phyloP scores from a whole-genome alignment of 371 early-diverging fungal genomes.

The Batkoa obscura region DNA sequence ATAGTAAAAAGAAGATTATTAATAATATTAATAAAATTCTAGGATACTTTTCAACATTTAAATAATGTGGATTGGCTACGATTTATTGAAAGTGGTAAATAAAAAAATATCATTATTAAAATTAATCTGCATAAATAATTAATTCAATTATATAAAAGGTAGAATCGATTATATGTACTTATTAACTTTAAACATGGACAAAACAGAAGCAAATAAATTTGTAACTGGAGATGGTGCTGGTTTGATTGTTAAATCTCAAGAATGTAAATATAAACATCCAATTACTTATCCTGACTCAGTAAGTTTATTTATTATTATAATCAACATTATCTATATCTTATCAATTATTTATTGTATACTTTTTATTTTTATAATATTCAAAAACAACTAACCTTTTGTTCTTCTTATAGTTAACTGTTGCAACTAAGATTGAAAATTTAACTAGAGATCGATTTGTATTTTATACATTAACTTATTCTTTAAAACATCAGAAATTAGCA shows the following conservation, averaged over 20 bases:
- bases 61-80: slow-evolving; percentile 7
- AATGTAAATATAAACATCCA: background rate
- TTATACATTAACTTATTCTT: slow-evolving; percentile 2
- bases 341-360: too few relatives aligned
- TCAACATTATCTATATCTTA: too few relatives aligned
- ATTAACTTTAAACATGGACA: background rate
- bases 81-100: slow-evolving; percentile 3
- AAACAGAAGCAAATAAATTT: background rate
- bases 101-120: too few relatives aligned
- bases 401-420: slow-evolving; percentile 5
- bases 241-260: slow-evolving; percentile 5
- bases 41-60: slow-evolving; percentile 6
- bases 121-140: too few relatives aligned
- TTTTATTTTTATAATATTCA: too few relatives aligned
- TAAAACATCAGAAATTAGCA: background rate
- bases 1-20: background rate
- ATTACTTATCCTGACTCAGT: slow-evolving; percentile 5
- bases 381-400: too few relatives aligned
- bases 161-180: slow-evolving; percentile 5
- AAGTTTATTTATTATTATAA: background rate
- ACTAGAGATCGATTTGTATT: slow-evolving; percentile 2
- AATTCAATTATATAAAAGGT: background rate
- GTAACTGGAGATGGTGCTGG: background rate
- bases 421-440: slow-evolving; percentile 3
- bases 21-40: background rate